A percentile compares a stretch with the other conserved stretches of the same genome.
phyloP scores from a whole-genome alignment of 2,329 filamentous ascomycete genomes.

The Trematosphaeria pertusa region DNA sequence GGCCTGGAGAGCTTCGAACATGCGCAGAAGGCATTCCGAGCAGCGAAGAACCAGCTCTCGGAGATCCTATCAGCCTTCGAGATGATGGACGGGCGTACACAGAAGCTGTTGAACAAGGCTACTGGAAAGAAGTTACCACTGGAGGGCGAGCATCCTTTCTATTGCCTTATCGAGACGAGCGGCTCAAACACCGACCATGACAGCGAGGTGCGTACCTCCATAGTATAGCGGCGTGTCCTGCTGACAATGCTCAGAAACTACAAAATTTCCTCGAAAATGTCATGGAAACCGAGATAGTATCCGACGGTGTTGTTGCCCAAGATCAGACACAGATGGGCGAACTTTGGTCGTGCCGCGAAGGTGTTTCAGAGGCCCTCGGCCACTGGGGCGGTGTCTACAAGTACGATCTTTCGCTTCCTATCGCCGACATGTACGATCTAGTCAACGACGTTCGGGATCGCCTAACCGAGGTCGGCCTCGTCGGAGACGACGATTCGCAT shows the following conservation, averaged over 20 bases:
- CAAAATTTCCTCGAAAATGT: constrained; percentile 90
- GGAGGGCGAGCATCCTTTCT: constrained; percentile 87
- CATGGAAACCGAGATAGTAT: constrained; percentile 84
- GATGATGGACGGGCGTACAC: constrained; percentile 88
- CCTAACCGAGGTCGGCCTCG: constrained; percentile 75
- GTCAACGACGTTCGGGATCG: constrained; percentile 83
- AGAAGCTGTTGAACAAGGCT: constrained; percentile 67
- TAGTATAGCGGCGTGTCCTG: too few relatives aligned
- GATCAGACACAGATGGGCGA: constrained; percentile 87
- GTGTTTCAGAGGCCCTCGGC: constrained; percentile 85
- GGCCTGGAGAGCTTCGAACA: constrained; percentile 90
- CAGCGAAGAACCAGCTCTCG: constrained; percentile 87
- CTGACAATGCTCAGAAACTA: constrained; percentile 69
- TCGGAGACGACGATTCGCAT: constrained; percentile 73
- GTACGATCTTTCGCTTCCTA: constrained; percentile 95
- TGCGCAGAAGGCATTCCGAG: constrained; percentile 82
- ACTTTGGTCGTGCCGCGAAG: constrained; percentile 93
- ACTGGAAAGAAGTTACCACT: constrained; percentile 81
- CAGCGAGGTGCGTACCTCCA: constrained; percentile 57
- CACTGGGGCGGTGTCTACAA: constrained; percentile 98
- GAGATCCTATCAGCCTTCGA: constrained; percentile 98
- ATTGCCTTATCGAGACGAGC: constrained; percentile 95
- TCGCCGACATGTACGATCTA: constrained; percentile 83
- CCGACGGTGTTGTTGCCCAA: constrained; percentile 89
- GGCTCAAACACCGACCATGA: constrained; percentile 95